Conservation (phyloP, 441 rosid genomes). For the Raphanus hybrid region DNA sequence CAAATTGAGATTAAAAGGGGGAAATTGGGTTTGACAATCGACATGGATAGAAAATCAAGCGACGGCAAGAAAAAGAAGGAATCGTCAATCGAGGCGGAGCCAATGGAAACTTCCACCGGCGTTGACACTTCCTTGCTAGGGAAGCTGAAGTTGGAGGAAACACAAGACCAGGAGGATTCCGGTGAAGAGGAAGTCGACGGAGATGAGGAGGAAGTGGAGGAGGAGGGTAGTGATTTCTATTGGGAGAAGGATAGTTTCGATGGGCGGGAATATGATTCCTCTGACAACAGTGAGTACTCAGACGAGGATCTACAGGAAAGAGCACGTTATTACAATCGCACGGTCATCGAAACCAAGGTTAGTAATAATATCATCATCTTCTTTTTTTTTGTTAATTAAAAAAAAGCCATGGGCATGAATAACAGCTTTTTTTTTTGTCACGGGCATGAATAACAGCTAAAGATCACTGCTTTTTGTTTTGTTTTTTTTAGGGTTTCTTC, state of each 20-base stretch:
- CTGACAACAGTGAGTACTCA: neutral
- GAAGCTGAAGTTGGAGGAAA: neutral
- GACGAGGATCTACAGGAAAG: neutral
- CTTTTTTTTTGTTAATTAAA: too few relatives aligned
- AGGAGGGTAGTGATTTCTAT: neutral
- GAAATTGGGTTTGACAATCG: neutral
- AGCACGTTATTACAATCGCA: neutral
- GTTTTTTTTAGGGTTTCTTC: conserved; percentile 7
- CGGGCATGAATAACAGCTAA: too few relatives aligned
- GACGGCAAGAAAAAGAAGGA: neutral
- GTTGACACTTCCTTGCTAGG: neutral
- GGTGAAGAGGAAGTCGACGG: neutral
- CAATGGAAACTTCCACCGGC: conserved; percentile 4
- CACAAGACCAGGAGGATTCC: neutral
- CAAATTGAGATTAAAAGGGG: neutral
- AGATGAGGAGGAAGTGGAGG: neutral
- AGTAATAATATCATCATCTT: neutral
- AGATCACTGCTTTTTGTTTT: neutral
- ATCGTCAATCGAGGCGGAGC: neutral
- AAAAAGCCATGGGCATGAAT: too few relatives aligned
- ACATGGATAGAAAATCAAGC: neutral
- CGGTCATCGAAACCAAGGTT: conserved; percentile 17
- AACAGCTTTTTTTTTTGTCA: too few relatives aligned
- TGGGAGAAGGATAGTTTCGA: conserved; percentile 23
- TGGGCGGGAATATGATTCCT: conserved; percentile 5